Base-by-base conservation (phyloP, 176 grass and related monocot species). In the Eragrostis nindensis region DNA sequence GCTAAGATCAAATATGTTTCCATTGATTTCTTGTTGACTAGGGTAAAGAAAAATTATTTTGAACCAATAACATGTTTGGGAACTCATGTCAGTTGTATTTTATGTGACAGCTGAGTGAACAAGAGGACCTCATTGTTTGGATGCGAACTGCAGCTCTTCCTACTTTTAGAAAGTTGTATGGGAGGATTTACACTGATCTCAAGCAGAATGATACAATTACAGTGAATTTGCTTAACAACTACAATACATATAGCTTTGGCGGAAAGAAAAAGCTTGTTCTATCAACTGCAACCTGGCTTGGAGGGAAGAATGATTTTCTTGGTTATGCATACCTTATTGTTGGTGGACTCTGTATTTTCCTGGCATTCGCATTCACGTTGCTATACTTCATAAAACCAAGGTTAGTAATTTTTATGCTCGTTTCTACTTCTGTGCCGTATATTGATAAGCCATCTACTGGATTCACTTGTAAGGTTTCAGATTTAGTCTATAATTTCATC, bases 111-210 rank as follows among this genome's bases (percentile, higher is more conserved):
- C 75, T 97, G 82, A 92, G 91, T 21, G 44, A 92, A 26, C 94
- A 97, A 83, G 94, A 97, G 65, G 94, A 97, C 60, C 91, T 97
- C 68, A 94, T 94, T 0, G 89, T 97, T 79, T 97, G 94, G 94
- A 97, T 97, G 91, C 78, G 94, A 16, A 97, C 89, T 52, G 94
- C 94, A 67, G 94, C 94, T 57, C 80, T 97, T 85, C 94, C 94
- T 57, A 97, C 91, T 45, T 97, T 97, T 42, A 92, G 94, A 71
- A 97, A 97, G 78, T 74, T 94, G 50, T 97, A 93, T 83, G 94
- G 94, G 48, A 94, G 75, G 68, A 94, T 97, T 85, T 62, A 94
- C 19, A 43, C 79, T 50, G 86, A 97, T 75, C 90, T 97, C 71
- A 97, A 92, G 77, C 79, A 39, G 53, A 97, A 94, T 82, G 89